A percentile compares a stretch with the other conserved stretches of the same genome.
Evolutionary conservation across 2,329 filamentous ascomycete species (phyloP).

Genomic region (Daldinia eschscholtzii): DNA sequence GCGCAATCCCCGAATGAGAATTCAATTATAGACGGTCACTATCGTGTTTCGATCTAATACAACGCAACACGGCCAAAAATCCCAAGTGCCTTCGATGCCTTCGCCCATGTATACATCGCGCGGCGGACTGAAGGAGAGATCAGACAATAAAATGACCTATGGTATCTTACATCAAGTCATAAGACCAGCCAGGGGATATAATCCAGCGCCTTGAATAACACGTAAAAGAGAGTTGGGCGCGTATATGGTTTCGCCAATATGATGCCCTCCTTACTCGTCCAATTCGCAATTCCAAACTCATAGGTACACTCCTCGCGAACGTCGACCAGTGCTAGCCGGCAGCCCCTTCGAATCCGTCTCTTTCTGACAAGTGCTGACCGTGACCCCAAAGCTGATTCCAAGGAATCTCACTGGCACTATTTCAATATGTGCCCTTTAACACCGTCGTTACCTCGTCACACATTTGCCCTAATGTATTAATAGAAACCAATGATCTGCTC

Average conservation of each 20-base stretch:
- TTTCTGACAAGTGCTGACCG: not conserved
- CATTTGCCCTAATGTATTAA: conserved; percentile 11
- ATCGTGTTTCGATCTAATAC: not conserved
- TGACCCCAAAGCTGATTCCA: not conserved
- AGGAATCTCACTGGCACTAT: not conserved
- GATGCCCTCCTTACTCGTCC: not conserved
- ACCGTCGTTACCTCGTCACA: conserved; percentile 18
- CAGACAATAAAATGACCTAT: conserved; percentile 39
- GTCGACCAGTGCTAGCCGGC: not conserved
- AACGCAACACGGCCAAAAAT: not conserved
- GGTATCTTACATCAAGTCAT: conserved; percentile 41
- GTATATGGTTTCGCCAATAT: conserved; percentile 18
- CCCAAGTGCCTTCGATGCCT: not conserved
- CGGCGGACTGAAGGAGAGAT: conserved; percentile 17
- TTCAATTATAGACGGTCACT: not conserved
- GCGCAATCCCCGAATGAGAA: not conserved
- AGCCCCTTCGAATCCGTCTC: not conserved
- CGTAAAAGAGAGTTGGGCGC: conserved; percentile 24
- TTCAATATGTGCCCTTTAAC: not conserved
- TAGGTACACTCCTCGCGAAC: not conserved
- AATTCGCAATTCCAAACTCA: conserved; percentile 1
- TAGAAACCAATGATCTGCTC: conserved; percentile 11
- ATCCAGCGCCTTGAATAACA: conserved; percentile 35
- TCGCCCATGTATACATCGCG: conserved; percentile 8
- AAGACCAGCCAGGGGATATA: conserved; percentile 30